Conservation (phyloP, 2,329 filamentous ascomycete genomes). For the Fusarium robinianum region DNA sequence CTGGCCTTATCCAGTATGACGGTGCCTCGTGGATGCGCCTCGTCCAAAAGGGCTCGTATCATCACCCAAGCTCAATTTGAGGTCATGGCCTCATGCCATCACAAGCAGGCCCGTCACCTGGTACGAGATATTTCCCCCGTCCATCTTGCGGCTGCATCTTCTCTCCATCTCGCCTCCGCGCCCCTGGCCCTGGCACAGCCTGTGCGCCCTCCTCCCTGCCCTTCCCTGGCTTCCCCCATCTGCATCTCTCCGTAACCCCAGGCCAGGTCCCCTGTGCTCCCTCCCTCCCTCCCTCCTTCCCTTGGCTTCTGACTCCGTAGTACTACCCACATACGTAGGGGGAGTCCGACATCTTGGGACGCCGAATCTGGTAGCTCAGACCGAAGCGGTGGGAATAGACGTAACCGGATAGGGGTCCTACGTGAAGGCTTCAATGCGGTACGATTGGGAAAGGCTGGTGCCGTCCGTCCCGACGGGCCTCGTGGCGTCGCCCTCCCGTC, state of each 20-base stretch:
- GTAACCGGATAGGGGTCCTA: too few species aligned
- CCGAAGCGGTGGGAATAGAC: slow-evolving; percentile 1
- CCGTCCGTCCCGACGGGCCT: slow-evolving; percentile 15
- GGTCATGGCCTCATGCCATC: slow-evolving; percentile 21
- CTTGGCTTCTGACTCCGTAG: too few species aligned
- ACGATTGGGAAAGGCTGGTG: background rate
- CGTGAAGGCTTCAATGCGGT: slow-evolving; percentile 1
- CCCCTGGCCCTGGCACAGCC: background rate
- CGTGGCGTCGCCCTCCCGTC: slow-evolving; percentile 1
- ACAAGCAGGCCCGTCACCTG: slow-evolving; percentile 11
- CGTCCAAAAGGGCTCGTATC: slow-evolving; percentile 22
- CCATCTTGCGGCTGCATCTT: slow-evolving; percentile 7
- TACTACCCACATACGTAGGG: too few species aligned
- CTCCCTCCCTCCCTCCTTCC: background rate
- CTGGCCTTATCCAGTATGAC: slow-evolving; percentile 1
- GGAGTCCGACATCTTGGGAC: slow-evolving; percentile 4
- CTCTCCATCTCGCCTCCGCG: slow-evolving; percentile 2
- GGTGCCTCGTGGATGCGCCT: slow-evolving; percentile 18
- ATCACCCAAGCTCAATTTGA: slow-evolving; percentile 15
- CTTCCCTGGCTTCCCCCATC: too few species aligned
- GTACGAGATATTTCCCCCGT: slow-evolving; percentile 13
- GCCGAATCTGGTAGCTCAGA: slow-evolving; percentile 1
- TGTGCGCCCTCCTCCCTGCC: too few species aligned
- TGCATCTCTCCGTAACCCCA: slow-evolving; percentile 11
- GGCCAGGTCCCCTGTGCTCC: slow-evolving; percentile 13